Evolutionary conservation across 495 filamentous ascomycete genomes (phyloP), one percentile per base, ranked within the genome.

Genomic region (Penicillium angulare): DNA sequence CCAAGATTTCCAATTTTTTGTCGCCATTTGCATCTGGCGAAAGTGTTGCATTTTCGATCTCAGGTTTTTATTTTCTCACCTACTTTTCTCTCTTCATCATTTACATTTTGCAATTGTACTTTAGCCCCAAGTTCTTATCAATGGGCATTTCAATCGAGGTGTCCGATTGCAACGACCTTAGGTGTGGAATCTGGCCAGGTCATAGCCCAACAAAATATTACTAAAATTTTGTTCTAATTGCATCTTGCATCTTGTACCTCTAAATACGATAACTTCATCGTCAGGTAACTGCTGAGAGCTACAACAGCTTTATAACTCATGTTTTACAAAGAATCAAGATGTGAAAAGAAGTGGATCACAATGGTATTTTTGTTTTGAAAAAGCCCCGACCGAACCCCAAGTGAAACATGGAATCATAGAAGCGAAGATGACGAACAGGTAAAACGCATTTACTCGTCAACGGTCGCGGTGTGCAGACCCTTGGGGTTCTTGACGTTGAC

Each of bases 401-500:
- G 26, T 46, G 45, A 45, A 57, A 62, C 53, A 65, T 56, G 59
- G 59, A 62, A 65, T 63, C 50, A 65, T 57, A 63, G 59, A 57
- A 61, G 61, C 59, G 52, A 55, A 52, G 33, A 55, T 46, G 43
- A 32, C 52, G 49, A 47, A 40, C 24, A 36, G 43, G 44, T 39
- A 43, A 24, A 52, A 40, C 47, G 33, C 55, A 61, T 67, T 75
- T 71, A 80, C 50, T 73, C 71, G 55, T 80, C 78, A 54, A 88
- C 86, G 61, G 93, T 82, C 52, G 86, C 82, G 51, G 93, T 97
- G 66, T 87, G 85, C 60, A 98, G 84, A 70, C 92, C 92, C 89
- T 95, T 97, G 69, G 91, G 83, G 79, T 92, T 87, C 89, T 96
- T 97, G 62, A 97, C 93, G 77, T 95, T 96, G 75, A 97, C 93